Conservation (phyloP, 129 eudicot species). For the Ambrosia artemisiifolia region DNA sequence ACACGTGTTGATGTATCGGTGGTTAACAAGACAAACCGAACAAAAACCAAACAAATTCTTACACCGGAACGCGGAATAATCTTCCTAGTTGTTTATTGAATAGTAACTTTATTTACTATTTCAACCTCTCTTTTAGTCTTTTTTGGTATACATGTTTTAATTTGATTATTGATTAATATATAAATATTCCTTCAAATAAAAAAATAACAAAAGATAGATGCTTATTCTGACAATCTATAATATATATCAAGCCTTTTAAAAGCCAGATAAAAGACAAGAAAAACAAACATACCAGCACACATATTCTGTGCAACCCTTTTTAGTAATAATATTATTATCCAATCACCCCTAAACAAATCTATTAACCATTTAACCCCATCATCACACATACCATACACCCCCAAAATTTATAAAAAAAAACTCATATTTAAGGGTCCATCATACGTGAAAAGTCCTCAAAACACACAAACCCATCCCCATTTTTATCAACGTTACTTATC, state of each 20-base stretch:
- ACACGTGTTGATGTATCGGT: too few relatives aligned
- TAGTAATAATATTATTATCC: not conserved
- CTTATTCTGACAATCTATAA: not conserved
- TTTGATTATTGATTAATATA: not conserved
- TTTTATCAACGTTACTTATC: slow-evolving; percentile 63
- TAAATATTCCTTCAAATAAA: not conserved
- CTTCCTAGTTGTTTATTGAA: too few relatives aligned
- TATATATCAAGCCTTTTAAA: not conserved
- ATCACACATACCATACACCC: slow-evolving; percentile 5
- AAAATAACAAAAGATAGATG: not conserved
- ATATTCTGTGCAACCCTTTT: not conserved
- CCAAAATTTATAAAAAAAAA: not conserved
- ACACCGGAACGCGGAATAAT: too few relatives aligned
- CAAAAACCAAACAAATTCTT: too few relatives aligned
- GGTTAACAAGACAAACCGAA: too few relatives aligned
- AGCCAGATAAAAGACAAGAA: not conserved
- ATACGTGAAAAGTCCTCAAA: slow-evolving; percentile 70
- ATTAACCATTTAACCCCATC: not conserved
- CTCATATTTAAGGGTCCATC: slow-evolving; percentile 57
- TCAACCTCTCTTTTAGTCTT: too few relatives aligned
- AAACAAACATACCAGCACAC: slow-evolving; percentile 21
- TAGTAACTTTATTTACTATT: too few relatives aligned
- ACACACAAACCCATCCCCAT: slow-evolving; percentile 82
- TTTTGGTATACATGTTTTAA: not conserved
- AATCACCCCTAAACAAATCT: not conserved